Evolutionary conservation across 306 rosid genomes (phyloP), one percentile per base, ranked within the genome.

Genomic region (Ormosia semicastrata): DNA sequence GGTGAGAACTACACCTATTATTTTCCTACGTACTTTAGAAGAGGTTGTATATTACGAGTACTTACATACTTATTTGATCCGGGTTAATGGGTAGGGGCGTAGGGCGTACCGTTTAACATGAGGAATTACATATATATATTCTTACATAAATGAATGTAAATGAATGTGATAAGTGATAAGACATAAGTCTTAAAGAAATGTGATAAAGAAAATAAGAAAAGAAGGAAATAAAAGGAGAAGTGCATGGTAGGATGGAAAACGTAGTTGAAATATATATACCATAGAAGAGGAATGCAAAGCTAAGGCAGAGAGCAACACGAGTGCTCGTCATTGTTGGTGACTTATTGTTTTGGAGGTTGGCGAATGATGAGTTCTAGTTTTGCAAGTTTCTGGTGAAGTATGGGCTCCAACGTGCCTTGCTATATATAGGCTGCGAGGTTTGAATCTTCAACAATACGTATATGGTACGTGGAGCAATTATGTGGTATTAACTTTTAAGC

Each of bases 281-380:
- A 11, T 71, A 82, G 65, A 84, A 86, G 83, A 68, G 17, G 82
- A 90, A 39, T 52, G 83, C 74, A 72, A 83, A 72, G 57, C 82
- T 8, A 56, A 85, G 76, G 41, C 56, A 44, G 30, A 81, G 62
- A 14, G 49, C 49, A 17, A 68, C 39, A 59, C 2, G 79, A 13
- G 69, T 50, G 10, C 14, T 78, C 77, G 66, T 59, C 72, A 73
- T 73, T 63, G 50, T 40, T 36, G 84, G 34, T 30, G 12, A 11
- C 8, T 54, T 62, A 1, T 49, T 49, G 54, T 49, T 13, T 3
- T 49, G 54, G 13, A 8, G 4, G 32, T 2, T 24, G 1, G 65
- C 3, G 15, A 49, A 4, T 32, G 14, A 17, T 49, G 54, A 49
- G n/a, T 11, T 47, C 12, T 49, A 6, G 12, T 1, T 49, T 12